Evolutionary conservation across 2,329 filamentous ascomycete species (phyloP), one percentile per base, ranked within the genome.

Genomic region (Mollisiaceae sp.): DNA sequence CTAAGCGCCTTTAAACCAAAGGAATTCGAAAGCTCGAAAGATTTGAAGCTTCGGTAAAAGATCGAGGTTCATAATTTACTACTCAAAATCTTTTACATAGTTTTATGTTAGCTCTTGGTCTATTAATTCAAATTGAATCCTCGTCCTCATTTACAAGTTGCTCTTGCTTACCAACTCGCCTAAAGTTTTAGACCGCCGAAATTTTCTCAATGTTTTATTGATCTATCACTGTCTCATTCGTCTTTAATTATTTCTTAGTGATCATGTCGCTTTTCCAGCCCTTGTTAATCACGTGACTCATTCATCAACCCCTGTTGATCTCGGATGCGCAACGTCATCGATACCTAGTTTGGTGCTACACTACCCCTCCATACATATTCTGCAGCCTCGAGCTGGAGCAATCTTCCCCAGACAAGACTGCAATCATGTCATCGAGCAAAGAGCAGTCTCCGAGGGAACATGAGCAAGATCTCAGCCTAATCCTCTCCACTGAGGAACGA

Each of bases 401-500:
- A n/a, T 27, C 22, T 24, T 56, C 35, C 4, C 20, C 35, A 55
- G 12, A 50, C 5, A 27, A 54, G 8, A 32, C 32, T 15, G 18
- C 32, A 64, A 68, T 24, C 27, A 74, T 74, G 73, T 64, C 69
- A 60, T 63, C 62, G 22, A 55, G 35, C 18, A 70, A 72, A 64
- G 61, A 47, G 2, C 39, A 60, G 14, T 55, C 66, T 56, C 41
- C 64, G 20, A 35, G 62, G 52, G 66, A 66, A 2, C 65, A 74
- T 45, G 72, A 69, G 14, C 62, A 74, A 58, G 74, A 76, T 64
- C 70, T 77, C 39, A 66, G 68, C 60, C 64, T 70, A 18, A 73
- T 77, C n/a, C 65, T 77, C 20, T 70, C 70, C 1, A 66, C 64
- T 11, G 73, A 75, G 55, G 74, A 77, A 65, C 70, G 73, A 52